Base-by-base conservation (phyloP, 371 early-diverging fungal genomes). In the Scutellospora calospora region DNA sequence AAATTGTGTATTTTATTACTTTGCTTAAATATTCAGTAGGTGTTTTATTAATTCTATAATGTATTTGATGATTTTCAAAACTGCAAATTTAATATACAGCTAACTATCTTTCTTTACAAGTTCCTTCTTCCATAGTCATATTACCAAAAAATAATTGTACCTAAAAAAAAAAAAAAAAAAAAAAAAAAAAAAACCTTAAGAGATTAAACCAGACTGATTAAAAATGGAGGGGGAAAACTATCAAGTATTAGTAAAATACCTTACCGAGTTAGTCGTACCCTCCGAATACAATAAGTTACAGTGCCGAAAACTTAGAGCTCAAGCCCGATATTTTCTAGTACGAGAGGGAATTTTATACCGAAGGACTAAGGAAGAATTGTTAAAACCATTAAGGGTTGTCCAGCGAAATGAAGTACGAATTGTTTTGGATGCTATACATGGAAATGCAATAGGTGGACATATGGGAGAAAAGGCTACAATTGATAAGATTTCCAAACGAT, bases 151-250 rank as follows among this genome's bases (percentile, higher is more conserved):
- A 62, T 12, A 62, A 62, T 5, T 27, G 14, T 29, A 62, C 29
- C 62, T 62, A 62, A 62, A 62, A 62, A 62, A 62, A 62, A n/a
- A n/a, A 54, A 20, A n/a, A 54, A 54, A n/a, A 54, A n/a, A 14
- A 54, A 3, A 54, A 54, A 2, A 54, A 54, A 54, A 54, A 1
- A 54, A 54, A n/a, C 14, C 3, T 2, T 54, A 14, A 54, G 2
- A 38, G 6, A 38, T 4, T 38, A 38, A 38, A 6, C 38, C 38
- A 38, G n/a, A n/a, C n/a, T n/a, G n/a, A n/a, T n/a, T n/a, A n/a
- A n/a, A 38, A 2, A 38, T 38, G 38, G 38, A 38, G 6, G 6
- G 6, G 6, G 38, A 38, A 38, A 38, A 38, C 38, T 38, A 38
- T 6, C 38, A 38, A 38, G 38, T 4, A 38, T 38, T n/a, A n/a